Conservation (phyloP, 768 basidiomycete genomes). For the Suillus bovinus region DNA sequence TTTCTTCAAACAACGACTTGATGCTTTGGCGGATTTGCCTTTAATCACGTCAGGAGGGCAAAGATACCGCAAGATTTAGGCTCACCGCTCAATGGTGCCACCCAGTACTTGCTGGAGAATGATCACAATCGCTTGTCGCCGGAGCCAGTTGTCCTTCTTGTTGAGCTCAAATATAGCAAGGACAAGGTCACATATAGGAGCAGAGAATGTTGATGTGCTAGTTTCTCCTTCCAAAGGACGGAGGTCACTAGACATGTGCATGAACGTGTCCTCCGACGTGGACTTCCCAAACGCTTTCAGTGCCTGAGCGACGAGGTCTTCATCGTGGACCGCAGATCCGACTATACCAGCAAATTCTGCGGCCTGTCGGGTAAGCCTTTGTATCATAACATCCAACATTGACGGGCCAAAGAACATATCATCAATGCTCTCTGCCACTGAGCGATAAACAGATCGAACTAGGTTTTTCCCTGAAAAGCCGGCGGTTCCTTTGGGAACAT, state of each 20-base stretch:
- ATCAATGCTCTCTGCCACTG: conserved; percentile 93
- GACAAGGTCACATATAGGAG: conserved; percentile 91
- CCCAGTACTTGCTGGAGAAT: conserved; percentile 95
- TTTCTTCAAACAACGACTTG: conserved; percentile 62
- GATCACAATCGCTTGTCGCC: conserved; percentile 93
- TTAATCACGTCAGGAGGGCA: conserved; percentile 9
- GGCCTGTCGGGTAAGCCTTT: conserved; percentile 85
- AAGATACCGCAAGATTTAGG: conserved; percentile 9
- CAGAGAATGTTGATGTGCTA: conserved; percentile 85
- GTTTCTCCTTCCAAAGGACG: conserved; percentile 87
- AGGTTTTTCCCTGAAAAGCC: conserved; percentile 71
- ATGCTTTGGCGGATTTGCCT: conserved; percentile 89
- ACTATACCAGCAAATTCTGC: conserved; percentile 86
- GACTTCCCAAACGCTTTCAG: conserved; percentile 68
- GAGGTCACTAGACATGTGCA: conserved; percentile 75
- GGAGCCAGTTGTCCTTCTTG: conserved; percentile 95
- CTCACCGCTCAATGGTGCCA: conserved; percentile 92
- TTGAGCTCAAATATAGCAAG: conserved; percentile 93
- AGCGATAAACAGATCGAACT: conserved; percentile 86
- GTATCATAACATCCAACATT: conserved; percentile 94
- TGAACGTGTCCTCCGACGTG: conserved; percentile 64
- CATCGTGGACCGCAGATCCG: conserved; percentile 76
- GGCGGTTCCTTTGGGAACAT: conserved; percentile 41
- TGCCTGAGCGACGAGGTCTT: conserved; percentile 82
- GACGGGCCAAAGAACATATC: conserved; percentile 97